phyloP scores from a whole-genome alignment of 176 grass and related monocot species.

The Poa annua region DNA sequence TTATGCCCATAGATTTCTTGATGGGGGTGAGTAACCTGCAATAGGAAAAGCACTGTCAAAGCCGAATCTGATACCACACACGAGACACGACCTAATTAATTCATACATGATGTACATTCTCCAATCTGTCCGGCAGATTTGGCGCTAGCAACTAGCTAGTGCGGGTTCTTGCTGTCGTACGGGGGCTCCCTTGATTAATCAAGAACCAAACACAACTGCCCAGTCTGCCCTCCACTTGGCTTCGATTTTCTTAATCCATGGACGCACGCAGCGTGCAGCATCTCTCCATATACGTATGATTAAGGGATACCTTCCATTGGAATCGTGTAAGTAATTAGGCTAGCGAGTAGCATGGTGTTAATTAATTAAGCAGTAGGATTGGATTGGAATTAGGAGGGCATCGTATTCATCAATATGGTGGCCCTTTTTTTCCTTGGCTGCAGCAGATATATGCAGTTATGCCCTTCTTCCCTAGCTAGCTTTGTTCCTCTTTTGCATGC shows the following conservation, averaged over 20 bases:
- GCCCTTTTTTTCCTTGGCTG: neutral
- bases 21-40: neutral
- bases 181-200: neutral
- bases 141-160: slow-evolving; percentile 42
- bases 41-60: neutral
- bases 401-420: slow-evolving; percentile 6
- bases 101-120: slow-evolving; percentile 7
- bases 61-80: slow-evolving; percentile 25
- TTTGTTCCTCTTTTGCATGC: neutral
- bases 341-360: neutral
- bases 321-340: slow-evolving; percentile 15
- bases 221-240: slow-evolving; percentile 32
- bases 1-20: slow-evolving; percentile 3
- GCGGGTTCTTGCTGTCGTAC: slow-evolving; percentile 30
- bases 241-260: slow-evolving; percentile 13
- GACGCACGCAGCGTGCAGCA: slow-evolving; percentile 2
- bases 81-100: neutral
- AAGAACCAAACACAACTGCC: neutral
- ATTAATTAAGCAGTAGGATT: neutral
- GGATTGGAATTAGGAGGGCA: neutral
- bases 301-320: neutral
- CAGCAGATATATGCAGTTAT: neutral
- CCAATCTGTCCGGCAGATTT: slow-evolving; percentile 51
- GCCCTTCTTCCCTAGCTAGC: slow-evolving; percentile 8
- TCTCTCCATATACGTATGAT: slow-evolving; percentile 26